phyloP scores from a whole-genome alignment of 345 rosid genomes.

The Rhodamnia rubescens region DNA sequence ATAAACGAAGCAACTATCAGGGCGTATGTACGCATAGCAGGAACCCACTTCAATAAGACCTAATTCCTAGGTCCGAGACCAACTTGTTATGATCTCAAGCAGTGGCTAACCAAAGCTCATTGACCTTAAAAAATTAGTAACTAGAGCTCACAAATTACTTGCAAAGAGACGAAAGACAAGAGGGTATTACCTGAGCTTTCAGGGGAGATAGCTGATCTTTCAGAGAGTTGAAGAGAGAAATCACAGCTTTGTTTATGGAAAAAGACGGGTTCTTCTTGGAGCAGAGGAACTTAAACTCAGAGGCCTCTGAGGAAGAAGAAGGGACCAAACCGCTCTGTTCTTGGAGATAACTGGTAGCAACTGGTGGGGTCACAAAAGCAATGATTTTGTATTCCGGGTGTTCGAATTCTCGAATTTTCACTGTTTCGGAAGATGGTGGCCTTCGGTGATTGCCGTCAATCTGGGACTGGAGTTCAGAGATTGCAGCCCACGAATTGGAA shows the following conservation, averaged over 20 bases:
- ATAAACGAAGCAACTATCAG: background rate
- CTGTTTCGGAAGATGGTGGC: background rate
- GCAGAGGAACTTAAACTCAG: constrained; percentile 30
- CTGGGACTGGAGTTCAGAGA: constrained; percentile 10
- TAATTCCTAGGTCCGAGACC: background rate
- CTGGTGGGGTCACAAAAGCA: constrained; percentile 31
- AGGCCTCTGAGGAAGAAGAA: constrained; percentile 16
- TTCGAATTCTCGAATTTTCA: constrained; percentile 3
- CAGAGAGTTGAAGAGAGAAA: constrained; percentile 19
- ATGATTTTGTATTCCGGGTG: constrained; percentile 5
- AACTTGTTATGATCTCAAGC: background rate
- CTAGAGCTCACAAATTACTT: background rate
- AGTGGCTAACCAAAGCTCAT: background rate
- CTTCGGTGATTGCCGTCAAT: background rate
- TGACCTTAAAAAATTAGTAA: background rate
- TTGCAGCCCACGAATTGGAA: constrained; percentile 20
- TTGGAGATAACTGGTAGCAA: background rate
- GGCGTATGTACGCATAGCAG: background rate
- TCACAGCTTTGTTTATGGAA: constrained; percentile 27
- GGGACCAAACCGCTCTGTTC: constrained; percentile 7
- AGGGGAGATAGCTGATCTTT: constrained; percentile 16
- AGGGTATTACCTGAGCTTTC: constrained; percentile 21
- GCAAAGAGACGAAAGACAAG: background rate
- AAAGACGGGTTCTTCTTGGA: constrained; percentile 16
- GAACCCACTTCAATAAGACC: background rate